phyloP scores from a whole-genome alignment of 179 eudicot species.

The Amaranthus tricolor region DNA sequence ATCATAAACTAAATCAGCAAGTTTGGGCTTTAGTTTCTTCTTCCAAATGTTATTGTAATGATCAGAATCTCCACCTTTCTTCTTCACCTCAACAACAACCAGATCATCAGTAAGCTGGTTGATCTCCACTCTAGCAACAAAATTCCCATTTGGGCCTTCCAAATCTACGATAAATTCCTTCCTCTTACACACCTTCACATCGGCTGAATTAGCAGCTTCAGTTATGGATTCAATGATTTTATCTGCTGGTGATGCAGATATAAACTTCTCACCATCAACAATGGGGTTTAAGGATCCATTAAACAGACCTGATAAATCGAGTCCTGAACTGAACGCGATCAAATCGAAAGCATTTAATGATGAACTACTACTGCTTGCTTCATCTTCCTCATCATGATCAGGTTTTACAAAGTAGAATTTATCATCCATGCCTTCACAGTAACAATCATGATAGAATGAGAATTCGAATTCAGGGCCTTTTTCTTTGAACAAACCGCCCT shows the following conservation, averaged over 20 bases:
- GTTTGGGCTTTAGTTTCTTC: conserved; percentile 41
- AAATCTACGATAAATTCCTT: conserved; percentile 44
- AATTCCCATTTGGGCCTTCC: conserved; percentile 41
- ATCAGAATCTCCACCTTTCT: conserved; percentile 40
- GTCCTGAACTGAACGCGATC: conserved; percentile 40
- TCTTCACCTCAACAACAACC: conserved; percentile 48
- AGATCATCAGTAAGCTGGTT: conserved; percentile 43
- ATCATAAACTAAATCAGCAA: conserved; percentile 23
- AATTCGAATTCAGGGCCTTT: conserved; percentile 5
- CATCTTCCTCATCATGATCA: neutral
- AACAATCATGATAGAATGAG: neutral
- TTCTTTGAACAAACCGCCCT: conserved; percentile 17
- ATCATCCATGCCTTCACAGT: neutral
- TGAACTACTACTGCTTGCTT: neutral
- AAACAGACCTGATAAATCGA: conserved; percentile 38
- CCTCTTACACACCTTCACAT: conserved; percentile 20
- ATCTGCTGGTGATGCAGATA: conserved; percentile 32
- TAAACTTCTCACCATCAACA: conserved; percentile 37
- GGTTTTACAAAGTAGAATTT: neutral
- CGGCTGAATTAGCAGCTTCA: conserved; percentile 22
- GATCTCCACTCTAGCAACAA: conserved; percentile 40
- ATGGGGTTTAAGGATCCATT: conserved; percentile 29
- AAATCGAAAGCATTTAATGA: conserved; percentile 40
- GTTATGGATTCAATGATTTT: conserved; percentile 29
- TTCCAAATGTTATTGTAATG: conserved; percentile 40